Conservation (phyloP, 208 protist species). For the Crithidia mellificae region DNA sequence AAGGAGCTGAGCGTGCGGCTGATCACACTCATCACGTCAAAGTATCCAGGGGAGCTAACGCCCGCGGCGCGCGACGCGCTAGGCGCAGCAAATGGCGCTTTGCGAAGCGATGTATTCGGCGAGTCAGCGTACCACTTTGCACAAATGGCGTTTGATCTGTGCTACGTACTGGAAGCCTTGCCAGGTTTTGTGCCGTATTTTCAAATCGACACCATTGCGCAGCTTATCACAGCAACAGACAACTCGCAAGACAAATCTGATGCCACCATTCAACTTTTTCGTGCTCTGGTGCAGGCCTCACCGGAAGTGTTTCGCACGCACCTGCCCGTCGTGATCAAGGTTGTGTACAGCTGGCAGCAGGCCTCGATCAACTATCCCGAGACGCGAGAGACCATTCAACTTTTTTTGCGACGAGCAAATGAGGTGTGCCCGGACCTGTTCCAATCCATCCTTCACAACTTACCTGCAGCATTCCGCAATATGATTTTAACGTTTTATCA, state of each 20-base stretch:
- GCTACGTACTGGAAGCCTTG: conserved; percentile 35
- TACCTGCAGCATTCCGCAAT: conserved; percentile 16
- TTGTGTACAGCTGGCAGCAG: conserved; percentile 77
- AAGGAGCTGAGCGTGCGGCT: conserved; percentile 41
- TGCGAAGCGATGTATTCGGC: conserved; percentile 76
- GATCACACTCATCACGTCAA: conserved; percentile 18
- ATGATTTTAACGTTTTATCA: conserved; percentile 32
- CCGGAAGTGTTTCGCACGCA: conserved; percentile 39
- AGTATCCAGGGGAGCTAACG: conserved; percentile 21
- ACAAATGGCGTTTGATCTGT: conserved; percentile 75
- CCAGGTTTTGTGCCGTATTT: conserved; percentile 41
- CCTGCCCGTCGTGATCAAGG: conserved; percentile 44
- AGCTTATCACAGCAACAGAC: conserved; percentile 60
- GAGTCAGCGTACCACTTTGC: conserved; percentile 64
- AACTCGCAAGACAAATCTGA: conserved; percentile 76
- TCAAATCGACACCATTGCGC: conserved; percentile 47
- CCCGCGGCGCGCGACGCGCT: conserved; percentile 30
- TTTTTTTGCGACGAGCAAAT: conserved; percentile 24
- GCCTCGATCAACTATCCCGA: conserved; percentile 28
- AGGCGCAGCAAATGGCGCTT: conserved; percentile 42
- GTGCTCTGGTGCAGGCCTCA: conserved; percentile 38
- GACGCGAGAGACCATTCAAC: conserved; percentile 29
- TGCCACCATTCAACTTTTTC: conserved; percentile 67
- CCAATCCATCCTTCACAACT: conserved; percentile 25
- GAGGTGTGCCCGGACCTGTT: conserved; percentile 22